Evolutionary conservation across 441 rosid species (phyloP).

Genomic region (Erodium chrysanthum): DNA sequence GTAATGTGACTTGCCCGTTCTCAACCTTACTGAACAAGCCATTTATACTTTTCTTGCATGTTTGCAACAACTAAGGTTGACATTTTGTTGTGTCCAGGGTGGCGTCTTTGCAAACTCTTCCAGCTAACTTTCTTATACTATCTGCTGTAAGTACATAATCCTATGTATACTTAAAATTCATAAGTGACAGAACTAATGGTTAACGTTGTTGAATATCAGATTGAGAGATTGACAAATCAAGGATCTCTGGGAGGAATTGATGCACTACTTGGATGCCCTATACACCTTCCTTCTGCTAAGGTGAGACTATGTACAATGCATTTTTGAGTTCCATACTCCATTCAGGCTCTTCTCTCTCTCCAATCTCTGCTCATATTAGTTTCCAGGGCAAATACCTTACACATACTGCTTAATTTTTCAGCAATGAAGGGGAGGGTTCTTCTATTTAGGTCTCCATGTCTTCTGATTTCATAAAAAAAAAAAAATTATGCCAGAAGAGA

Average conservation of each 20-base stretch:
- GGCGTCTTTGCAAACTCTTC: constrained; percentile 54
- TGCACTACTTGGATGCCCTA: constrained; percentile 85
- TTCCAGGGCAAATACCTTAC: not conserved
- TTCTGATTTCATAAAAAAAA: not conserved
- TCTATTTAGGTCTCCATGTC: not conserved
- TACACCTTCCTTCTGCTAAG: constrained; percentile 74
- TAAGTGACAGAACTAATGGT: constrained; percentile 16
- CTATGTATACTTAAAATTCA: constrained; percentile 17
- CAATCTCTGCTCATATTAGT: not conserved
- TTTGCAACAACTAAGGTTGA: constrained; percentile 21
- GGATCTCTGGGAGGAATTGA: constrained; percentile 84
- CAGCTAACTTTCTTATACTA: constrained; percentile 60
- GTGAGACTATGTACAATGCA: constrained; percentile 26
- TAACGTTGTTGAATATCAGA: constrained; percentile 29
- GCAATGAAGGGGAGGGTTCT: not conserved
- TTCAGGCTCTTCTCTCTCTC: not conserved
- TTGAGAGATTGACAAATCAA: constrained; percentile 65
- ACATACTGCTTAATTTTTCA: not conserved
- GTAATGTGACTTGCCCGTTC: constrained; percentile 31
- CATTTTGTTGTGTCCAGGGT: constrained; percentile 38
- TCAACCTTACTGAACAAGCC: constrained; percentile 14
- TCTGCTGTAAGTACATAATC: constrained; percentile 49
- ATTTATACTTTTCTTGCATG: constrained; percentile 13
- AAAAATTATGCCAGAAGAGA: not conserved
- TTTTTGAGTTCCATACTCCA: not conserved